These are phyloP conservation scores for Clonostachys byssicola DNA, from an alignment of 2,329 filamentous ascomycete genomes.

Conservation along the genomic window DNA sequence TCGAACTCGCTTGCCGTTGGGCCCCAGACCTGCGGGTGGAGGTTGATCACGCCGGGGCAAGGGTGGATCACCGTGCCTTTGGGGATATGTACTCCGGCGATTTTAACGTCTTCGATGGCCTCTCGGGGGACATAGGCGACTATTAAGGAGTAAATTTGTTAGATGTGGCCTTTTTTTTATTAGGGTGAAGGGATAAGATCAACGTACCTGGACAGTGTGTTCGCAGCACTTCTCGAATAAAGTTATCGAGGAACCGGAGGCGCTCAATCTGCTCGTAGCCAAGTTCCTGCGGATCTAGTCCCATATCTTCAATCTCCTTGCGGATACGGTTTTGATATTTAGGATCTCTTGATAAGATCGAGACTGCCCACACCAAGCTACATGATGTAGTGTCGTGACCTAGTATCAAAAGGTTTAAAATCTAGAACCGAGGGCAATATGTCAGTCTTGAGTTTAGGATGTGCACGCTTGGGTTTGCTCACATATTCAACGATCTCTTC, in stretches of 20 bases:
- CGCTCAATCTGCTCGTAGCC: slow-evolving; percentile 17
- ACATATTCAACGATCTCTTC: slow-evolving; percentile 20
- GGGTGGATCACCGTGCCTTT: slow-evolving; percentile 30
- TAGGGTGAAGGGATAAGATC: neutral
- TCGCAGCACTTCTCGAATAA: slow-evolving; percentile 37
- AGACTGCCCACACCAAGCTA: slow-evolving; percentile 33
- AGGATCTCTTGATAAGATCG: slow-evolving; percentile 27
- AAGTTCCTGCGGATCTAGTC: slow-evolving; percentile 2
- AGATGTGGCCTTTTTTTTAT: neutral
- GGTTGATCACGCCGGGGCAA: slow-evolving; percentile 26
- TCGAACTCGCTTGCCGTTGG: slow-evolving; percentile 22
- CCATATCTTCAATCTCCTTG: slow-evolving; percentile 21
- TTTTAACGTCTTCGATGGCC: slow-evolving; percentile 21
- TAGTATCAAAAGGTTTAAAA: slow-evolving; percentile 37
- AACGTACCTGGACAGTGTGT: slow-evolving; percentile 28
- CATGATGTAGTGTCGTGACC: slow-evolving; percentile 40
- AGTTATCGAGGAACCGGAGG: slow-evolving; percentile 30
- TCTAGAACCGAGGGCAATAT: slow-evolving; percentile 20
- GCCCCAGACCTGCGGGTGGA: slow-evolving; percentile 30
- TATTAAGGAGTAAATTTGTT: neutral
- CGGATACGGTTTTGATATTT: slow-evolving; percentile 30
- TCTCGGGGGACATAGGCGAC: slow-evolving; percentile 26
- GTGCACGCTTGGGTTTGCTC: slow-evolving; percentile 1
- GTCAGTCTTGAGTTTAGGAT: neutral
- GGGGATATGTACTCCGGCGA: slow-evolving; percentile 27